Evolutionary conservation across 805 yeast genomes (phyloP).

Genomic region (Lachancea meyersii): DNA sequence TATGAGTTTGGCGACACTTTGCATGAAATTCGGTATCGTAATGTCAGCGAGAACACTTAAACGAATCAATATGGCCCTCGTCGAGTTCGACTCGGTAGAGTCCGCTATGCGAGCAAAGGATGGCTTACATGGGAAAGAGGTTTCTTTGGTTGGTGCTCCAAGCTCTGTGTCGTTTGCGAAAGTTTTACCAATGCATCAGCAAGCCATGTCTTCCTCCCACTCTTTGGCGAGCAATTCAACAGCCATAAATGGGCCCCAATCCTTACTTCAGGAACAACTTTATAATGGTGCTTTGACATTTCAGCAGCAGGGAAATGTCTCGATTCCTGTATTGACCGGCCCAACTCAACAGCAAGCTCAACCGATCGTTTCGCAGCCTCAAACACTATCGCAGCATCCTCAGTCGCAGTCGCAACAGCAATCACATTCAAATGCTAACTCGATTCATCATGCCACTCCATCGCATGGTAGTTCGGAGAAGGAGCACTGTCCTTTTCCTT

Average conservation of each 20-base stretch:
- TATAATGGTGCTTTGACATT: conserved; percentile 30
- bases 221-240: conserved; percentile 8
- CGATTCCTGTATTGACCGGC: conserved; percentile 29
- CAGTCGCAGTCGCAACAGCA: not conserved
- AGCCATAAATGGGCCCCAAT: conserved; percentile 16
- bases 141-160: conserved; percentile 64
- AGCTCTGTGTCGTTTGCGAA: conserved; percentile 83
- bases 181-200: conserved; percentile 39
- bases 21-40: conserved; percentile 57
- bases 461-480: conserved; percentile 22
- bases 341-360: conserved; percentile 12
- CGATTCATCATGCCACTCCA: conserved; percentile 12
- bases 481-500: conserved; percentile 32
- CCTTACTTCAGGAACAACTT: conserved; percentile 31
- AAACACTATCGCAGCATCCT: not conserved
- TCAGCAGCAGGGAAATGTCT: conserved; percentile 30
- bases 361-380: conserved; percentile 8
- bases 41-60: conserved; percentile 55
- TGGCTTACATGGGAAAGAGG: conserved; percentile 72
- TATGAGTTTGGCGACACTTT: conserved; percentile 51
- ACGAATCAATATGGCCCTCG: conserved; percentile 48
- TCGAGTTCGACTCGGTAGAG: conserved; percentile 67
- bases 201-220: conserved; percentile 16
- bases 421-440: conserved; percentile 7
- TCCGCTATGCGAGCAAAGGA: conserved; percentile 76